Base-by-base conservation (phyloP, 768 basidiomycete species). In the Leccinum imitatum region DNA sequence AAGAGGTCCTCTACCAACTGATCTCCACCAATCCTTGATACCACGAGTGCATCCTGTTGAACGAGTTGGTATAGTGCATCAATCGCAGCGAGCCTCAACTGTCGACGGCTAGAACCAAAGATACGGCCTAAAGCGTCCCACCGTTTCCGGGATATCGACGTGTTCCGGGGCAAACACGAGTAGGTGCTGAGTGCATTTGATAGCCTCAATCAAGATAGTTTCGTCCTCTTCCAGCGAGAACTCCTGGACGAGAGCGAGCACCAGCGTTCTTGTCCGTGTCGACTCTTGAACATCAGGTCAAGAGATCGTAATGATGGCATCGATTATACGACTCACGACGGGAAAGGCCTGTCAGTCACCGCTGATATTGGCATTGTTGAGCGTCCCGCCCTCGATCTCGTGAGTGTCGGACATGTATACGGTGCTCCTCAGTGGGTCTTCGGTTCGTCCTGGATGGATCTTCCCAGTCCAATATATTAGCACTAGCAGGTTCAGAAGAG, bases 1-100 rank as follows among this genome's bases (percentile, higher is more conserved):
- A 99, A 98, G 6, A 99, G 79, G 60, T 97, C 93, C 68, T 96
- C 93, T 1, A 98, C 97, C 6, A 99, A 82, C 23, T 84, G 84
- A 75, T 98, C 96, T 2, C 97, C 97, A 17, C 96, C 97, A 0
- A 98, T 76, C 68, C 90, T 91, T 7, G 94, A 96, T 83, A 98
- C 92, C 2, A 87, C 80, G 14, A 95, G 74, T 0, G 95, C 96
- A 75, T 98, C 95, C 64, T 91, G 89, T 74, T 98, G 97, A 1
- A 98, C 94, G 27, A 98, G 90, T 67, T 98, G 95, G 72, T 99
- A 99, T 6, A 99, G 77, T 0, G 92, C 94, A 69, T 98, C 93
- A 73, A 98, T 96, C 0, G 95, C 92, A 11, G 95, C 95, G 6
- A 96, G 82, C 75, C 95, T 97, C 57, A 97, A 82, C 6, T 93